Conservation (phyloP, 768 basidiomycete genomes). For the Lactarius sanguifluus region DNA sequence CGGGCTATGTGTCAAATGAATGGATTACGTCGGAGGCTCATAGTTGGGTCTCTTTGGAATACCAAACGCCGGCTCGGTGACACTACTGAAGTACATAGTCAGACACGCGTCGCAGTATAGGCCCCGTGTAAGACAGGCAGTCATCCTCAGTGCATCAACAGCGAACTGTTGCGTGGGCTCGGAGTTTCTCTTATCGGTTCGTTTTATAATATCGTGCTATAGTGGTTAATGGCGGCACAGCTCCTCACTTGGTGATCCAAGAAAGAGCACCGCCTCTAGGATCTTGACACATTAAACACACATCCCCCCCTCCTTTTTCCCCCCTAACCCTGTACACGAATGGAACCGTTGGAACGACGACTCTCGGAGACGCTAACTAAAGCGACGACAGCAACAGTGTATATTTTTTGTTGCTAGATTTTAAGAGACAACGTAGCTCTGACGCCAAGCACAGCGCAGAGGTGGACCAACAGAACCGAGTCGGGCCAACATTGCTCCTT, state of each 20-base stretch:
- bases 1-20: conserved; percentile 1
- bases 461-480: not conserved
- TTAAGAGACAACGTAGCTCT: not conserved
- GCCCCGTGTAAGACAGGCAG: not conserved
- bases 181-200: conserved; percentile 11
- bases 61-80: not conserved
- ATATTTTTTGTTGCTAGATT: not conserved
- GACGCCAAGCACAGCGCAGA: not conserved
- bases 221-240: not conserved
- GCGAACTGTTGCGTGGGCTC: not conserved
- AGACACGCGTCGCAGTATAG: not conserved
- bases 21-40: conserved; percentile 3
- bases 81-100: not conserved
- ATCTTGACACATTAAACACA: not conserved
- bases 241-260: not conserved
- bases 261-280: not conserved
- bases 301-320: not conserved
- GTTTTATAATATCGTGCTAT: not conserved
- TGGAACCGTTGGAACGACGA: not conserved
- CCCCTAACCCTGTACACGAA: not conserved
- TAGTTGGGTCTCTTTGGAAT: not conserved
- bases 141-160: not conserved
- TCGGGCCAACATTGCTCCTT: not conserved
- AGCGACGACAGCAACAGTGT: not conserved
- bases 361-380: not conserved